Conservation (phyloP, 768 basidiomycete species). For the Lyophyllum shimeji region DNA sequence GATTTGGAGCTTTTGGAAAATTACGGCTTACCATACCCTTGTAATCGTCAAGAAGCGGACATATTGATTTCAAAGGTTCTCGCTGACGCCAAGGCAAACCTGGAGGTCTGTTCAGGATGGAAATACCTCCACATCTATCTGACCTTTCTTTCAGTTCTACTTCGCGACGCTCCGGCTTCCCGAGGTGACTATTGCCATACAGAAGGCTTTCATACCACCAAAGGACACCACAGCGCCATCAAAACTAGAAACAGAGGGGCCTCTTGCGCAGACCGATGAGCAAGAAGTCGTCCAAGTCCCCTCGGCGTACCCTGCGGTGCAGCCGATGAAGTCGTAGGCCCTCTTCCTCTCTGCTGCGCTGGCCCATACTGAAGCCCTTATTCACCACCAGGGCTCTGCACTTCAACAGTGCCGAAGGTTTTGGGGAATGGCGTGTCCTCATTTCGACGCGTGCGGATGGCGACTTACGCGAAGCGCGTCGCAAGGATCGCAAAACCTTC, state of each 20-base stretch:
- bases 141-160: conserved; percentile 16
- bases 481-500: conserved; percentile 46
- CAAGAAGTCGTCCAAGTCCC: conserved; percentile 7
- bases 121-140: background rate
- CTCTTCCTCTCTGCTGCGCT: background rate
- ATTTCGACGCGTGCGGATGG: conserved; percentile 50
- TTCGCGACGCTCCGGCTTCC: conserved; percentile 14
- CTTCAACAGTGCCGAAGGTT: conserved; percentile 57
- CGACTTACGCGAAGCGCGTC: conserved; percentile 47
- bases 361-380: background rate
- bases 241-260: background rate
- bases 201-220: conserved; percentile 14
- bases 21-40: conserved; percentile 7
- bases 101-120: conserved; percentile 15
- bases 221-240: background rate
- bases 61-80: conserved; percentile 11
- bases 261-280: background rate
- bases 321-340: conserved; percentile 53
- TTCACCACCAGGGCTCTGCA: conserved; percentile 41
- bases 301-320: conserved; percentile 44
- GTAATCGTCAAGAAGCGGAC: conserved; percentile 7
- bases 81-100: conserved; percentile 13
- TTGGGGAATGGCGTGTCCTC: conserved; percentile 65
- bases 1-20: conserved; percentile 14
- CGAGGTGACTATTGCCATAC: conserved; percentile 14